phyloP scores from a whole-genome alignment of 495 filamentous ascomycete species.

The Cercophora sp. region DNA sequence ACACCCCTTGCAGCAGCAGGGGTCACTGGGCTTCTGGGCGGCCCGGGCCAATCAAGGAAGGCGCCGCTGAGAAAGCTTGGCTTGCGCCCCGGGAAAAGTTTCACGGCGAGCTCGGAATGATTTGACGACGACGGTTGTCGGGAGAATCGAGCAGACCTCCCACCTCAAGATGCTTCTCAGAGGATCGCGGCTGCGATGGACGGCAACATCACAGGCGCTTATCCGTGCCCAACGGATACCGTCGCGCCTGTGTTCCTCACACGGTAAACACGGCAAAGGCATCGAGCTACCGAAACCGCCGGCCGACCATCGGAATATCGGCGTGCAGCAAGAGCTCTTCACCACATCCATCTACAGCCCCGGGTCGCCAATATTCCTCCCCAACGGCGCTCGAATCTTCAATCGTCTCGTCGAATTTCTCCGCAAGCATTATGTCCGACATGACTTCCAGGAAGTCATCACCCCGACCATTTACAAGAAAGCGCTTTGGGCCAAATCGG shows the following conservation, averaged over 20 bases:
- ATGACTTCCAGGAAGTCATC: slow-evolving; percentile 88
- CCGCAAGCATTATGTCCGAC: slow-evolving; percentile 78
- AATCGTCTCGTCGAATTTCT: slow-evolving; percentile 84
- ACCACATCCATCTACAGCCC: slow-evolving; percentile 75
- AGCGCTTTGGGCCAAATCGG: slow-evolving; percentile 81
- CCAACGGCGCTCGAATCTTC: slow-evolving; percentile 80
- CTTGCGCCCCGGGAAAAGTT: slow-evolving; percentile 12
- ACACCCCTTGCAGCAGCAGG: slow-evolving; percentile 15
- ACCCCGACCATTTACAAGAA: slow-evolving; percentile 94
- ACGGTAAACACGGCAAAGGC: too few species aligned
- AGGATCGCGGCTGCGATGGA: slow-evolving; percentile 17
- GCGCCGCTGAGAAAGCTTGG: not conserved
- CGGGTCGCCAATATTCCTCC: slow-evolving; percentile 84
- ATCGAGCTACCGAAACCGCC: slow-evolving; percentile 29
- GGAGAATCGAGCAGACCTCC: not conserved
- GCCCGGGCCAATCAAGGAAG: not conserved
- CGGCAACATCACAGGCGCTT: slow-evolving; percentile 15
- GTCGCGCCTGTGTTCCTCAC: slow-evolving; percentile 30
- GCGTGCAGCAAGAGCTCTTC: slow-evolving; percentile 70
- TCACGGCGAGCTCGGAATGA: not conserved
- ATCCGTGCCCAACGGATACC: not conserved
- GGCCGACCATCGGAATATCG: slow-evolving; percentile 68
- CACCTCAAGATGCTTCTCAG: slow-evolving; percentile 23
- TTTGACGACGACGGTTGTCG: not conserved
- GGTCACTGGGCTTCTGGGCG: not conserved